Percentiles rank a stretch among this genome's conserved stretches.
Conservation (phyloP, 2,329 filamentous ascomycete genomes). For the Venturia effusa region DNA sequence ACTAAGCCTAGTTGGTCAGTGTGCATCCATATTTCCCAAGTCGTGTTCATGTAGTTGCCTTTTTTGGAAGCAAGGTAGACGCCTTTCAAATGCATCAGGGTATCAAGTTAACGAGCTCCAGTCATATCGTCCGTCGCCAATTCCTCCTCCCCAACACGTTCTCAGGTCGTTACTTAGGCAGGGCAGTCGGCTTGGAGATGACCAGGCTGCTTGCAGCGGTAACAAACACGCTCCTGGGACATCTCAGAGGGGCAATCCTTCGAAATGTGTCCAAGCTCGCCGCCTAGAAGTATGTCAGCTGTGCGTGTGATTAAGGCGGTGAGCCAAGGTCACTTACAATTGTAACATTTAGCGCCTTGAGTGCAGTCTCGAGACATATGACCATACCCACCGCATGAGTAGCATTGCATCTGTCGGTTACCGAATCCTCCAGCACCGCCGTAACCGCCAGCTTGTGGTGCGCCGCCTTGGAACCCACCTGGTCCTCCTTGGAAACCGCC, state of each 20-base stretch:
- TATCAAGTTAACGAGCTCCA: constrained; percentile 1
- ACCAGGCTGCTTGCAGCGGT: constrained; percentile 81
- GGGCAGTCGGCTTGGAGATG: constrained; percentile 94
- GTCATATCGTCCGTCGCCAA: not conserved
- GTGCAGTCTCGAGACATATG: constrained; percentile 98
- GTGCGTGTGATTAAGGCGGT: constrained; percentile 8
- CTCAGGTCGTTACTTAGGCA: not conserved
- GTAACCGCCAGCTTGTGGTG: constrained; percentile 36
- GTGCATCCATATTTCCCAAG: not conserved
- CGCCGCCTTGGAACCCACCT: constrained; percentile 24
- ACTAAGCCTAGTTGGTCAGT: not conserved
- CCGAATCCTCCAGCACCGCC: constrained; percentile 33
- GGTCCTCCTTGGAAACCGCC: constrained; percentile 23
- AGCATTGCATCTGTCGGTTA: constrained; percentile 55
- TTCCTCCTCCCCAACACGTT: not conserved
- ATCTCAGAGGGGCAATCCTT: constrained; percentile 87
- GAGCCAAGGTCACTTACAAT: constrained; percentile 57
- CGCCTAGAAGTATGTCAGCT: constrained; percentile 36
- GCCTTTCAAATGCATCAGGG: not conserved
- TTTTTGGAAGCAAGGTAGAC: not conserved
- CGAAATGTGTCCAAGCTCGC: constrained; percentile 86
- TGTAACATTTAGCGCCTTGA: constrained; percentile 99
- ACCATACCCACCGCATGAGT: constrained; percentile 92
- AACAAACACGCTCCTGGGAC: constrained; percentile 89
- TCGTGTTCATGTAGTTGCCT: not conserved